Conservation (phyloP, 2,329 filamentous ascomycete species). For the Aureobasidium sp. region DNA sequence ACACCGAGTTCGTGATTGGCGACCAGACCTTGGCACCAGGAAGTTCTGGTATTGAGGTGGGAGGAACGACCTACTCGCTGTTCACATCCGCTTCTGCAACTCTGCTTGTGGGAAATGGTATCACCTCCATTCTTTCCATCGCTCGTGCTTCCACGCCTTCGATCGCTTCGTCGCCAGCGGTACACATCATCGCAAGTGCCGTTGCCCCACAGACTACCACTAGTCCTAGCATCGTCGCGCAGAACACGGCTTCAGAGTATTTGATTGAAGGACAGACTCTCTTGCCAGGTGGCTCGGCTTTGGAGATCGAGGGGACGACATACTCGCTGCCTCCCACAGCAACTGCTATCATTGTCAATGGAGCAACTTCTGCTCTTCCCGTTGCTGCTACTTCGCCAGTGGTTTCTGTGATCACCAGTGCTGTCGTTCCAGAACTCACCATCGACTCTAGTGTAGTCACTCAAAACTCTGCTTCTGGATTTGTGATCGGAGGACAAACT, state of each 20-base stretch:
- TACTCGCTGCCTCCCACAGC: conserved; percentile 25
- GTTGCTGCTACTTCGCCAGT: neutral
- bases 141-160: too few species aligned
- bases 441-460: neutral
- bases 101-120: neutral
- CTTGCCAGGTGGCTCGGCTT: conserved; percentile 5
- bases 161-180: neutral
- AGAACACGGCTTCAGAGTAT: conserved; percentile 14
- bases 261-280: conserved; percentile 17
- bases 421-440: neutral
- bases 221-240: conserved; percentile 14
- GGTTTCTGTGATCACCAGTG: neutral
- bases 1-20: conserved; percentile 15
- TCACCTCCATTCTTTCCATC: too few species aligned
- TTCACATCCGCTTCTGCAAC: neutral
- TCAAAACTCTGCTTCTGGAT: neutral
- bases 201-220: neutral
- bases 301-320: conserved; percentile 16
- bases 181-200: neutral
- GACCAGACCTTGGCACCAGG: conserved; percentile 15
- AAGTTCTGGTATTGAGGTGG: conserved; percentile 8
- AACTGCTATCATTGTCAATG: neutral
- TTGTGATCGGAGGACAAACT: neutral
- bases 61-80: conserved; percentile 18
- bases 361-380: neutral